Percentiles rank a stretch among this genome's conserved stretches.
These are phyloP conservation scores for Penicillium sp. DNA, from an alignment of 2,329 filamentous ascomycete genomes.

Conservation along the genomic window DNA sequence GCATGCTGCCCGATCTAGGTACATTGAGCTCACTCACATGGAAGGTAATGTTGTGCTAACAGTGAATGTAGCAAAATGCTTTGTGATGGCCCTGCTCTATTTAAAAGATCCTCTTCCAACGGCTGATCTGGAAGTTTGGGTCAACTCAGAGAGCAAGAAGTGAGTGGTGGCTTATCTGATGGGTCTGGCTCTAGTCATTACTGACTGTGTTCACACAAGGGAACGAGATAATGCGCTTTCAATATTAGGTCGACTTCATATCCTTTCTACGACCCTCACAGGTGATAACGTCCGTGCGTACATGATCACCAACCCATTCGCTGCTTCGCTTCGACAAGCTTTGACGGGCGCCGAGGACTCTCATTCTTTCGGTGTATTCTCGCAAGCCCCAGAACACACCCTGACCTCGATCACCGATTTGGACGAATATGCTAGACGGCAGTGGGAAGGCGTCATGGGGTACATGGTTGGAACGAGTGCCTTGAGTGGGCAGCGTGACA, in stretches of 20 bases:
- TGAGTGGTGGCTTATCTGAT: conserved; percentile 31
- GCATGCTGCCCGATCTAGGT: conserved; percentile 93
- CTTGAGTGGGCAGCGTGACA: conserved; percentile 46
- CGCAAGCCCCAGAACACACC: conserved; percentile 58
- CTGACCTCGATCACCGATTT: conserved; percentile 69
- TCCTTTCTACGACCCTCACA: conserved; percentile 65
- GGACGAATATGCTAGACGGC: conserved; percentile 78
- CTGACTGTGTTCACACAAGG: conserved; percentile 39
- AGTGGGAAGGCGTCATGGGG: conserved; percentile 95
- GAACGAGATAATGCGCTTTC: conserved; percentile 81
- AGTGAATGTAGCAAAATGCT: conserved; percentile 69
- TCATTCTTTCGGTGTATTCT: conserved; percentile 87
- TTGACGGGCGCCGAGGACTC: conserved; percentile 83
- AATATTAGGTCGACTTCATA: conserved; percentile 80
- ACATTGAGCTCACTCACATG: conserved; percentile 28
- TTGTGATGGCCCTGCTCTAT: conserved; percentile 95
- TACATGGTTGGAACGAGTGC: conserved; percentile 72
- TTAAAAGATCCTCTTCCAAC: conserved; percentile 75
- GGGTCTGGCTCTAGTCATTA: neutral
- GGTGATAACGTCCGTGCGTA: conserved; percentile 66
- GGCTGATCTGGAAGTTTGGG: conserved; percentile 81
- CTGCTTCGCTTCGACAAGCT: conserved; percentile 75
- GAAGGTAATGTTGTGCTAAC: conserved; percentile 7
- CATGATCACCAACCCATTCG: conserved; percentile 77
- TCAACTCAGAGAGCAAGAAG: conserved; percentile 65